These are phyloP conservation scores for Termitomyces sp. DNA, from an alignment of 768 basidiomycete species.

Conservation along the genomic window DNA sequence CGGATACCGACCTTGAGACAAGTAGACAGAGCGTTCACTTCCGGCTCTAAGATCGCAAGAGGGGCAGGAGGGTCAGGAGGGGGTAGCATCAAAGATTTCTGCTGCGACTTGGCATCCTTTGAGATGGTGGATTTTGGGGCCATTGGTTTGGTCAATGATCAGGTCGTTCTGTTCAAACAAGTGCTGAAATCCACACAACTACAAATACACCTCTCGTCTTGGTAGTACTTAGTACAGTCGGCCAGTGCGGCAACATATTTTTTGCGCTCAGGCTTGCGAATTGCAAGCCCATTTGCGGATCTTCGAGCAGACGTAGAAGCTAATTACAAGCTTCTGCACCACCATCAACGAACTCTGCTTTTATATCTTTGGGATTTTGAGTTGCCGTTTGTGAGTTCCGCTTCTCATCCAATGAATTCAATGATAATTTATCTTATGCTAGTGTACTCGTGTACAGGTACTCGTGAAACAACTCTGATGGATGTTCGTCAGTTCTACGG, in stretches of 20 bases:
- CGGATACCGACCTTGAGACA: slow-evolving; percentile 52
- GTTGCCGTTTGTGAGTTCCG: background rate
- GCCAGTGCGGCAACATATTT: no score
- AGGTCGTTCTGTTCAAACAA: background rate
- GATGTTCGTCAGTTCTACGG: slow-evolving; percentile 11
- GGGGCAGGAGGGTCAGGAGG: slow-evolving; percentile 41
- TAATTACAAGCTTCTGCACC: no score
- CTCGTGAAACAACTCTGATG: slow-evolving; percentile 3
- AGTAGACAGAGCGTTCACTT: slow-evolving; percentile 52
- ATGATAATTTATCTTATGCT: background rate
- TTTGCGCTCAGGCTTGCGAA: no score
- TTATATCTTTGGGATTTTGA: background rate
- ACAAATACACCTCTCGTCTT: background rate
- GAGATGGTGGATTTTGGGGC: slow-evolving; percentile 35
- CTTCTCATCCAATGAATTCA: background rate
- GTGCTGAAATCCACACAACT: slow-evolving; percentile 1
- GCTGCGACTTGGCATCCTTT: slow-evolving; percentile 18
- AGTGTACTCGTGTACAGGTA: no score
- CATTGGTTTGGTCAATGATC: slow-evolving; percentile 26
- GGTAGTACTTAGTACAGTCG: no score
- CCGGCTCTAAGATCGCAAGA: slow-evolving; percentile 54
- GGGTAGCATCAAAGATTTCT: slow-evolving; percentile 51
- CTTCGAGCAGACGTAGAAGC: no score
- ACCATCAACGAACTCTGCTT: no score
- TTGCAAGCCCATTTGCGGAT: no score